Evolutionary conservation across 2,329 filamentous ascomycete species (phyloP).

Genomic region (Clonostachys solani): DNA sequence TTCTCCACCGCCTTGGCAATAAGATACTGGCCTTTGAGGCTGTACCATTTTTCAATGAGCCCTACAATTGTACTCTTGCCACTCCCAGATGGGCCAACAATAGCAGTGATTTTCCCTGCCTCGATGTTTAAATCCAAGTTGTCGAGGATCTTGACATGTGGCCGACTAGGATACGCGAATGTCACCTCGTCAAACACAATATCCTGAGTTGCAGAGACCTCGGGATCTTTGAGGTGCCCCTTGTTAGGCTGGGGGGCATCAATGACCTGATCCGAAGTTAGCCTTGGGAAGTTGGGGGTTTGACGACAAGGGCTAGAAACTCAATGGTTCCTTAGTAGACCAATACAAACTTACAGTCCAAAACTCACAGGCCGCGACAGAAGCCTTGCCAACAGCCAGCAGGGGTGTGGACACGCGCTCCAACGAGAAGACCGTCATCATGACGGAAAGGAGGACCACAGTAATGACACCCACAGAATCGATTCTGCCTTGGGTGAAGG

Average conservation of each 20-base stretch:
- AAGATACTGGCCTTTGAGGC: constrained; percentile 47
- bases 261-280: constrained; percentile 16
- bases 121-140: constrained; percentile 53
- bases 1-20: constrained; percentile 45
- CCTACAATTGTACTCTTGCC: constrained; percentile 74
- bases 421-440: constrained; percentile 53
- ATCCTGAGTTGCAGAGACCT: constrained; percentile 29
- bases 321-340: too few relatives aligned
- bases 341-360: constrained; percentile 33
- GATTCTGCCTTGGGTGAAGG: constrained; percentile 39
- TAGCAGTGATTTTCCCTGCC: constrained; percentile 65
- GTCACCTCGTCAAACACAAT: constrained; percentile 54
- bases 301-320: too few relatives aligned
- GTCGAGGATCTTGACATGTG: constrained; percentile 60
- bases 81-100: constrained; percentile 68
- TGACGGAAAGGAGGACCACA: constrained; percentile 54
- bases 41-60: constrained; percentile 69
- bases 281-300: too few relatives aligned
- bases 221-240: constrained; percentile 26
- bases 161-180: constrained; percentile 70
- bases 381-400: constrained; percentile 53
- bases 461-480: constrained; percentile 47
- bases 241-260: constrained; percentile 35
- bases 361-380: constrained; percentile 53
- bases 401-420: constrained; percentile 54